Evolutionary conservation across 352 stramenopile species (phyloP).

Genomic region (Thalassiosira hispida): DNA sequence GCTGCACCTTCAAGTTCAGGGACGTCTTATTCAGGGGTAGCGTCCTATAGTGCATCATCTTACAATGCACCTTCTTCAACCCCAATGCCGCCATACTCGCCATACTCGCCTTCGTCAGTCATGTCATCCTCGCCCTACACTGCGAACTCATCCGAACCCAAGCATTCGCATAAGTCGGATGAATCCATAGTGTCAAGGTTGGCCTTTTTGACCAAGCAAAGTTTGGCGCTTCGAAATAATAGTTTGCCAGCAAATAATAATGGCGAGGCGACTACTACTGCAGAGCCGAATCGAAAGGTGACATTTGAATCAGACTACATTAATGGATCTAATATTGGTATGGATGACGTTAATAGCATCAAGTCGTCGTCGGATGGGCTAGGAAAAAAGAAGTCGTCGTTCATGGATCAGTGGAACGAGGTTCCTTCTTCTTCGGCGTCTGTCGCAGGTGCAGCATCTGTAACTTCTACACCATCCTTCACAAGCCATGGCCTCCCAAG

Average conservation of each 20-base stretch:
- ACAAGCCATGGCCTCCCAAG: neutral
- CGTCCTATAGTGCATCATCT: neutral
- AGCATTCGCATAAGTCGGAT: neutral
- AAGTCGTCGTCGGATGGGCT: neutral
- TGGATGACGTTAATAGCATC: neutral
- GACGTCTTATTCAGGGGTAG: neutral
- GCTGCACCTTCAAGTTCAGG: neutral
- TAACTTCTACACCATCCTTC: neutral
- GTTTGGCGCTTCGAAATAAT: neutral
- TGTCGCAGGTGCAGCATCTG: neutral
- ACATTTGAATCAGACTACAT: slow-evolving; percentile 26
- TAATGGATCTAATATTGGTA: neutral
- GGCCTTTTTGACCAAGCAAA: slow-evolving; percentile 16
- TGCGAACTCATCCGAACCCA: neutral
- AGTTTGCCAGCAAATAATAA: too few species aligned
- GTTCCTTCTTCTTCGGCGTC: neutral
- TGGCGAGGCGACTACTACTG: too few species aligned
- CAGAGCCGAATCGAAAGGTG: slow-evolving; percentile 13
- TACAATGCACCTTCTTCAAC: neutral
- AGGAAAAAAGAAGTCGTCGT: neutral
- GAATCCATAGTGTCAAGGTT: slow-evolving; percentile 7
- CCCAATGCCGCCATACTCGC: neutral
- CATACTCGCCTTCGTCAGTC: neutral
- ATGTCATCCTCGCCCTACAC: neutral
- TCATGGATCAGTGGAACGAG: neutral